These are phyloP conservation scores for Sphaerosporella brunnea DNA, from an alignment of 495 filamentous ascomycete species.

Conservation along the genomic window DNA sequence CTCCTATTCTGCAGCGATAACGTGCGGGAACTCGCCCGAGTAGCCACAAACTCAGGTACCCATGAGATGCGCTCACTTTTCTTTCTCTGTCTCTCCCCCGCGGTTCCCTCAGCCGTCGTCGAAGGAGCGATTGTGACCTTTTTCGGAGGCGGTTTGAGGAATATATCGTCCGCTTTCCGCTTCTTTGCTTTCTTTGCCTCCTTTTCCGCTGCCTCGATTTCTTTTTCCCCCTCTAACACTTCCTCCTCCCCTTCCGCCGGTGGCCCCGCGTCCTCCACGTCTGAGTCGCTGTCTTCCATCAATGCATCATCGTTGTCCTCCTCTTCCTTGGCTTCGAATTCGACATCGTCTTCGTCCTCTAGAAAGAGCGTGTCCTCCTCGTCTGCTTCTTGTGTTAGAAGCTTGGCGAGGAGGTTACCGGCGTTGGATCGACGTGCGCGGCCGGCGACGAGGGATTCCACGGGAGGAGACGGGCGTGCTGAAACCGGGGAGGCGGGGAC, in stretches of 20 bases:
- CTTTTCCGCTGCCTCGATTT: conserved; percentile 34
- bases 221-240: conserved; percentile 45
- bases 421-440: conserved; percentile 70
- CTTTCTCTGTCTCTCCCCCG: conserved; percentile 54
- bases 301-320: conserved; percentile 47
- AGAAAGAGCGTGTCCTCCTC: conserved; percentile 66
- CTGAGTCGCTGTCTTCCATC: conserved; percentile 64
- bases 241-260: conserved; percentile 52
- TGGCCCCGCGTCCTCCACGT: conserved; percentile 38
- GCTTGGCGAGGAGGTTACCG: conserved; percentile 62
- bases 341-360: conserved; percentile 72
- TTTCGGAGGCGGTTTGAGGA: conserved; percentile 34
- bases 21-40: conserved; percentile 61
- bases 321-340: conserved; percentile 51
- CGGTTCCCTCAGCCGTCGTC: conserved; percentile 8
- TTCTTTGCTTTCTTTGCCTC: conserved; percentile 44
- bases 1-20: conserved; percentile 75
- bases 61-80: conserved; percentile 83
- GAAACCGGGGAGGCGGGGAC: not conserved
- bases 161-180: conserved; percentile 47
- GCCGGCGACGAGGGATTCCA: conserved; percentile 57
- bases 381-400: conserved; percentile 45
- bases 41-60: conserved; percentile 68
- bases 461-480: not conserved
- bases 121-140: conserved; percentile 26